phyloP scores from a whole-genome alignment of 805 yeast species.

The Saccharomycopsis sp. region DNA sequence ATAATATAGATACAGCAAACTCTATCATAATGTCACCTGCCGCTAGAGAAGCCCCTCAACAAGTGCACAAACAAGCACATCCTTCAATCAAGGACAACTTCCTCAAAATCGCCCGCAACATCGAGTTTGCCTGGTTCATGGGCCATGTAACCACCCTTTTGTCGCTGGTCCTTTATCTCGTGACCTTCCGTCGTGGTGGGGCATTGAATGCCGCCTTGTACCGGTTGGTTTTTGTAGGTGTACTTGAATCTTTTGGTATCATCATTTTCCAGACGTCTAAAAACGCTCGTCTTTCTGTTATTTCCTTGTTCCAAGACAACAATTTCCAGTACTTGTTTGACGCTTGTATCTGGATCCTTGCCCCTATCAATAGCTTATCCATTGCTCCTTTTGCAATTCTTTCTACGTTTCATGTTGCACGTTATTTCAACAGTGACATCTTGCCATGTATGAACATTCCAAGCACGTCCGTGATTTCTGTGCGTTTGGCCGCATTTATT shows the following conservation, averaged over 20 bases:
- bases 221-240: constrained; percentile 54
- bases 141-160: constrained; percentile 48
- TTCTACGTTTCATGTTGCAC: constrained; percentile 75
- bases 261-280: constrained; percentile 54
- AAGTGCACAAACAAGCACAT: neutral
- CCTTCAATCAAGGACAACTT: neutral
- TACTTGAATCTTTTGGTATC: constrained; percentile 67
- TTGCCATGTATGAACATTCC: constrained; percentile 49
- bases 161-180: constrained; percentile 34
- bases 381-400: constrained; percentile 69
- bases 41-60: no score
- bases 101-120: constrained; percentile 7
- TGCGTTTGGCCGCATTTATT: constrained; percentile 38
- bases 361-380: constrained; percentile 57
- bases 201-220: constrained; percentile 41
- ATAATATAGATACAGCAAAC: no score
- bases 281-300: constrained; percentile 24
- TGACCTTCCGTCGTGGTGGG: constrained; percentile 29
- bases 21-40: no score
- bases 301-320: constrained; percentile 47
- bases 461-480: constrained; percentile 24
- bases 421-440: constrained; percentile 57
- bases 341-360: constrained; percentile 46
- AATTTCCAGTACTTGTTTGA: constrained; percentile 65
- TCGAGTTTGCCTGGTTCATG: constrained; percentile 73